These are phyloP conservation scores for Salvia miltiorrhiza DNA, from an alignment of 257 asterid genomes.

Conservation along the genomic window DNA sequence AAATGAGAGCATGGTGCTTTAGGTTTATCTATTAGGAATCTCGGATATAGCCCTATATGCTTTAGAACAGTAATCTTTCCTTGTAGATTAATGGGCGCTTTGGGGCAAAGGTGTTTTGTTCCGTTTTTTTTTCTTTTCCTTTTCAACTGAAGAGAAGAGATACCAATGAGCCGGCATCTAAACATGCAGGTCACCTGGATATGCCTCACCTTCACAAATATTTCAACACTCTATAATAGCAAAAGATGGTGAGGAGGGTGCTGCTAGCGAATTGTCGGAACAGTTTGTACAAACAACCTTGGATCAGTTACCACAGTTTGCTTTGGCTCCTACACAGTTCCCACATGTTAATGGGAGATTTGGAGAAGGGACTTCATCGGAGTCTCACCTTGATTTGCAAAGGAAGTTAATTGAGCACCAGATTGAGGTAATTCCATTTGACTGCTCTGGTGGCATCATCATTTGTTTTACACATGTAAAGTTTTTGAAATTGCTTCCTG, in stretches of 20 bases:
- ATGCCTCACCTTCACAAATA: conserved; percentile 40
- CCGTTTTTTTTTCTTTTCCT: neutral
- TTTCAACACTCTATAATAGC: conserved; percentile 18
- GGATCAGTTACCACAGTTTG: conserved; percentile 28
- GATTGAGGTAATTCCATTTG: conserved; percentile 63
- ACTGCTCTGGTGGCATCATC: conserved; percentile 8
- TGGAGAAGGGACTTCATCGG: conserved; percentile 34
- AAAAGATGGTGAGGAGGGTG: conserved; percentile 27
- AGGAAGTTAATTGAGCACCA: conserved; percentile 54
- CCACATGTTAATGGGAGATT: conserved; percentile 24
- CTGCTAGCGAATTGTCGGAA: conserved; percentile 32
- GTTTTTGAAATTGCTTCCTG: neutral
- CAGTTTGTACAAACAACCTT: conserved; percentile 27
- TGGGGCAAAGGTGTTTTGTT: neutral
- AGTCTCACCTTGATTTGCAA: conserved; percentile 49
- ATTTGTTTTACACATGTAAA: neutral
- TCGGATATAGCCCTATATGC: neutral
- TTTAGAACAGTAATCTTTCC: no score
- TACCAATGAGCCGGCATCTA: neutral
- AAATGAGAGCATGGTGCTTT: neutral
- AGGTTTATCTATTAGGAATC: neutral
- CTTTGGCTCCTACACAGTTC: conserved; percentile 26
- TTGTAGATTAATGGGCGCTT: no score
- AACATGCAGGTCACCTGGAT: conserved; percentile 38
- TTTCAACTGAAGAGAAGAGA: conserved; percentile 1